Evolutionary conservation across 2,329 filamentous ascomycete species (phyloP).

Genomic region (Didymella segeticola): DNA sequence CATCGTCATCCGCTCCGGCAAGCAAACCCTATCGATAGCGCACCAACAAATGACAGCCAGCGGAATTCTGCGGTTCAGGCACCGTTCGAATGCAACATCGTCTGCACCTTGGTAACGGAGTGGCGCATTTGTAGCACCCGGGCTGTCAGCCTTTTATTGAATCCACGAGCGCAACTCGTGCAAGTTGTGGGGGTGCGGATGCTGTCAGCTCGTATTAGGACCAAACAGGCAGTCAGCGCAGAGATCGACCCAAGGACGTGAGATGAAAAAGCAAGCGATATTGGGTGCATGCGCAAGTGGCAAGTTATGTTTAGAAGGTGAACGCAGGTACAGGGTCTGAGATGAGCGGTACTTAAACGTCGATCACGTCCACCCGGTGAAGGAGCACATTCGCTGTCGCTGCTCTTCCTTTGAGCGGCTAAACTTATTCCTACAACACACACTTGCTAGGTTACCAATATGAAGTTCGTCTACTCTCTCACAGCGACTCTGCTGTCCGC

Average conservation of each 20-base stretch:
- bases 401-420: conserved; percentile 3
- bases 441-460: neutral
- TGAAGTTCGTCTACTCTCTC: conserved; percentile 31
- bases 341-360: conserved; percentile 8
- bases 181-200: conserved; percentile 9
- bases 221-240: conserved; percentile 8
- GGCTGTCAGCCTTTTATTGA: neutral
- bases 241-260: conserved; percentile 14
- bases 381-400: conserved; percentile 3
- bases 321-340: conserved; percentile 10
- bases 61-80: neutral
- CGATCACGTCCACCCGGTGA: neutral
- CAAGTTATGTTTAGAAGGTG: conserved; percentile 16
- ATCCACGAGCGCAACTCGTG: conserved; percentile 14
- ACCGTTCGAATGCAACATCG: conserved; percentile 13
- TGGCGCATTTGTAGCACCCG: conserved; percentile 10
- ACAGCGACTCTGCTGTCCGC: conserved; percentile 30
- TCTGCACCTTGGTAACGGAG: conserved; percentile 5
- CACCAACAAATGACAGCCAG: conserved; percentile 4
- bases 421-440: neutral
- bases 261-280: conserved; percentile 17
- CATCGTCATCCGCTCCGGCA: conserved; percentile 2
- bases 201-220: conserved; percentile 15
- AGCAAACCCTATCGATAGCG: conserved; percentile 3
- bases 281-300: conserved; percentile 16